Base-by-base conservation (phyloP, 106 monocot species). In the Phalaenopsis aphrodite region DNA sequence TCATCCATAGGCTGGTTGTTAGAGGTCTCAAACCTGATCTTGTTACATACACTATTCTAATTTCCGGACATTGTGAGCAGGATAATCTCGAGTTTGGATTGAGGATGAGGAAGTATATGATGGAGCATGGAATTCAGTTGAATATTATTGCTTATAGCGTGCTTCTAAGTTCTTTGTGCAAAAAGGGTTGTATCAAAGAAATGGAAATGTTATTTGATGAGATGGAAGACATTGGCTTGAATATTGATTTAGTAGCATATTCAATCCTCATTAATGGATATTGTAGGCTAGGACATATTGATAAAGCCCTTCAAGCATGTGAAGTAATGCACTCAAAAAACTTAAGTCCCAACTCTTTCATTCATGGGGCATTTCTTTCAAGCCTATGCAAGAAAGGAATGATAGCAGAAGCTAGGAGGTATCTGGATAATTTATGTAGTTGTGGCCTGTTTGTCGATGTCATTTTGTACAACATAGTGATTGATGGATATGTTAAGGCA, bases 191-290 rank as follows among this genome's bases (percentile, higher is more conserved):
- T 21, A 42, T 88, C 78, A 21, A 39, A 75, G 90, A 92, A 85
- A 75, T 87, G 30, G 85, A 95, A 37, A 58, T 78, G 47, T 56
- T 95, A 58, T 81, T 95, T 81, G 42, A 75, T 42, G 89, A 92
- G 84, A 90, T 95, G 37, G 42, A 84, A 64, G 41, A 55, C 23
- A 80, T 87, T 75, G 87, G 90, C 66, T 82, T 90, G 84, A 84
- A 92, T 81, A 79, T 95, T 80, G 90, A 95, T 72, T 56, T 85
- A 56, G 78, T 95, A n/a, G 91, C 90, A 65, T 95, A 90, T 83
- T 92, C 91, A 43, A 88, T 85, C 49, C 80, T 95, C 18, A 87
- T 92, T 75, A 56, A 90, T 77, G 92, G 94, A 2, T 95, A 92
- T 56, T 90, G 83, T 83, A 90, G 87, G 78, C 42, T 84, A 30